Conservation (phyloP, 2,329 filamentous ascomycete genomes). For the Waltergamsia citrina region DNA sequence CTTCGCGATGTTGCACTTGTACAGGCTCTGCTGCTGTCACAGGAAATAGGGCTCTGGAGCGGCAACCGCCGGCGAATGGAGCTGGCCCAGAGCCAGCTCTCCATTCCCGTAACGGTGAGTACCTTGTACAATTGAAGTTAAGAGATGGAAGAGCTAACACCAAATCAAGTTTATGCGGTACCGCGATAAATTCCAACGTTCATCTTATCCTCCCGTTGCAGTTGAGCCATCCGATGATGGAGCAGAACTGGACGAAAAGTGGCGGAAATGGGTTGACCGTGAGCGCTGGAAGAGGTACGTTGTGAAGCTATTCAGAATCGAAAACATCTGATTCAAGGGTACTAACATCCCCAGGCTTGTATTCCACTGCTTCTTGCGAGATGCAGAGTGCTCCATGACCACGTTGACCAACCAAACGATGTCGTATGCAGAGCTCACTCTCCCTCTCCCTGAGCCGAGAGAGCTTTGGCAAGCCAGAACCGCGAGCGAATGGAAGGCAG, state of each 20-base stretch:
- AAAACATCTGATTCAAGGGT: constrained; percentile 6
- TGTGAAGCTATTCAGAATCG: background rate
- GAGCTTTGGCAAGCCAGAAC: constrained; percentile 57
- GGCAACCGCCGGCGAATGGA: constrained; percentile 47
- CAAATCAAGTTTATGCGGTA: constrained; percentile 39
- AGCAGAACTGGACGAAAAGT: constrained; percentile 50
- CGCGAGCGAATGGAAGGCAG: constrained; percentile 54
- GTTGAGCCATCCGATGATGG: constrained; percentile 46
- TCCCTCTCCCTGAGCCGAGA: constrained; percentile 53
- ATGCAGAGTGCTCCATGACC: constrained; percentile 59
- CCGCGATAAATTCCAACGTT: constrained; percentile 48
- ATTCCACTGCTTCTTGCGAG: constrained; percentile 55
- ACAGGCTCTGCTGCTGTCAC: constrained; percentile 36
- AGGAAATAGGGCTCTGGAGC: constrained; percentile 44
- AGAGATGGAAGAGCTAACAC: background rate
- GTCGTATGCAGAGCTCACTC: constrained; percentile 58
- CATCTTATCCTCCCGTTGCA: constrained; percentile 39
- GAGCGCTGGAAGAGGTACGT: constrained; percentile 56
- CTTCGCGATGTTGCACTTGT: constrained; percentile 28
- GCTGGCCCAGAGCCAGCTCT: constrained; percentile 40
- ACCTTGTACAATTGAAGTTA: background rate
- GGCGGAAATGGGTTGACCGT: constrained; percentile 52
- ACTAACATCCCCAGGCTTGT: constrained; percentile 35
- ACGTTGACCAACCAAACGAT: constrained; percentile 55
- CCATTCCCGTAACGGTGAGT: constrained; percentile 34